Base-by-base conservation (phyloP, 2,329 filamentous ascomycete species). In the Paraphaeosphaeria sporulosa region DNA sequence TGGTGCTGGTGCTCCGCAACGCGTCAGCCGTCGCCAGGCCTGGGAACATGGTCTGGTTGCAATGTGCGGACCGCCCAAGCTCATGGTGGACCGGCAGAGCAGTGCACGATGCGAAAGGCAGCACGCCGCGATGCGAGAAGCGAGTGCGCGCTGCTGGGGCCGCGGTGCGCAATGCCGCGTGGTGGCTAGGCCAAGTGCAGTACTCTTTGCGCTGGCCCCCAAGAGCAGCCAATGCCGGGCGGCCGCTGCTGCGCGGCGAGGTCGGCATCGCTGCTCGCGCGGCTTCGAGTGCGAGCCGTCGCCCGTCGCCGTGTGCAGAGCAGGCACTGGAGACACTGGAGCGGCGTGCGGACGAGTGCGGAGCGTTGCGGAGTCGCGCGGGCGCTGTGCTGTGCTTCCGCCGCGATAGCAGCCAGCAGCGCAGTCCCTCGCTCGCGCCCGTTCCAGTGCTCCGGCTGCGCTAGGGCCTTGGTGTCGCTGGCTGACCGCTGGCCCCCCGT, bases 401-500 rank as follows among this genome's bases (percentile, higher is more conserved):
- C 13, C 36, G 36, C 36, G 30, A 32, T 8, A 32, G 30, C 30
- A 32, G 25, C 30, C 27, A 30, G 27, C 27, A 30, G 4, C 27
- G 27, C 27, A 30, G 4, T 40, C 17, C 38, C n/a, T 40, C 38
- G n/a, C 17, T 40, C 38, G 13, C 36, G 36, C 17, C 42, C 40
- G 46, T 52, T 51, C 58, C 58, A 51, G 55, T 21, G 19, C 36
- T 19, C 19, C 46, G 55, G 55, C 47, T 36, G 36, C 44, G 25
- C 36, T 19, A 43, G 23, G 47, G 8, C 10, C 46, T 32, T 60
- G 53, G 62, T 65, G 62, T 58, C 55, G 43, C 57, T 57, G 19
- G 51, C 54, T 62, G 63, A 67, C 65, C 65, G 65, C 63, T 53
- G 59, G 61, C n/a, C n/a, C 42, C 21, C 19, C 17, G n/a, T 44